Conservation (phyloP, 306 rosid genomes). For the Glycyrrhiza uralensis region DNA sequence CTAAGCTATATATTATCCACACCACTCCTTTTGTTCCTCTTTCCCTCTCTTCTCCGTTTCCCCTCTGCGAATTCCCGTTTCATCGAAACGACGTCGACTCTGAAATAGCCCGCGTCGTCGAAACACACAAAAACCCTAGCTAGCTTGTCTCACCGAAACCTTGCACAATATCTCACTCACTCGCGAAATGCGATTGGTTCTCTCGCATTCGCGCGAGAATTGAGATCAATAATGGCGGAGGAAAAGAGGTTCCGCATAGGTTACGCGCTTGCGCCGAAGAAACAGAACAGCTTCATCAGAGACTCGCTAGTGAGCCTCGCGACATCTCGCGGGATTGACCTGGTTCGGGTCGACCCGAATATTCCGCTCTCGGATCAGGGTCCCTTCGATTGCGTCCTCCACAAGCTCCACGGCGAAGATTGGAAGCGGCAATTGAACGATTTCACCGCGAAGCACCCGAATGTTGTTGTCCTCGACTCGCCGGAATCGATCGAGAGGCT, state of each 20-base stretch:
- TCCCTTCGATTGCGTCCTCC: slow-evolving; percentile 75
- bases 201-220: background rate
- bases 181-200: slow-evolving; percentile 26
- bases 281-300: slow-evolving; percentile 76
- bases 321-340: slow-evolving; percentile 62
- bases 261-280: slow-evolving; percentile 79
- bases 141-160: background rate
- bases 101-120: background rate
- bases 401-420: slow-evolving; percentile 72
- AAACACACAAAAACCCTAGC: background rate
- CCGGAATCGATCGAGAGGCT: slow-evolving; percentile 81
- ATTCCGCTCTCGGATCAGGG: slow-evolving; percentile 67
- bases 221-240: too few relatives aligned
- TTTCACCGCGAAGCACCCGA: slow-evolving; percentile 47
- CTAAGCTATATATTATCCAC: slow-evolving; percentile 36
- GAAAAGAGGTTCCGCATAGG: too few relatives aligned
- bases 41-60: background rate
- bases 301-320: slow-evolving; percentile 61
- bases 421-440: slow-evolving; percentile 62
- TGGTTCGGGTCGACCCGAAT: slow-evolving; percentile 49
- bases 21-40: background rate
- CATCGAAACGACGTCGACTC: background rate
- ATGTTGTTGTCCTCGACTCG: slow-evolving; percentile 58
- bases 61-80: background rate
- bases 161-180: background rate